Evolutionary conservation across 768 basidiomycete species (phyloP).

Genomic region (Boletus bicolor): DNA sequence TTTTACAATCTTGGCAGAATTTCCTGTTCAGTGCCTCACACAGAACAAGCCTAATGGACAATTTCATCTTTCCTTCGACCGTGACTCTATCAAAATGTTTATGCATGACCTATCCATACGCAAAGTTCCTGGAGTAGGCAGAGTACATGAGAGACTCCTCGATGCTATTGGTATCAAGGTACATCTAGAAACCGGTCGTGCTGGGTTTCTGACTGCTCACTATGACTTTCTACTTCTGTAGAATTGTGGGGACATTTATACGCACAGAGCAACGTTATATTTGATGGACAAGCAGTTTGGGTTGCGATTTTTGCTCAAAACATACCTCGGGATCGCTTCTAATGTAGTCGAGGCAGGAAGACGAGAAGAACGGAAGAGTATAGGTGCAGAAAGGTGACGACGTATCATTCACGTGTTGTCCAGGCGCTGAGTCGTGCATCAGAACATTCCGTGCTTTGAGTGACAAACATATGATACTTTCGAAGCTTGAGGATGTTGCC

Average conservation of each 20-base stretch:
- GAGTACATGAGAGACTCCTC: slow-evolving; percentile 84
- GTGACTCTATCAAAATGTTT: slow-evolving; percentile 63
- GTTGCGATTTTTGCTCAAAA: slow-evolving; percentile 67
- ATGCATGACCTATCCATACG: slow-evolving; percentile 82
- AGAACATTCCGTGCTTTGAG: slow-evolving; percentile 77
- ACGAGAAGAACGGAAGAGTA: slow-evolving; percentile 85
- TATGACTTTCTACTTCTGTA: slow-evolving; percentile 25
- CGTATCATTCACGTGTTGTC: neutral
- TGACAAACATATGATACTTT: slow-evolving; percentile 63
- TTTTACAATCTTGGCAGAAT: neutral
- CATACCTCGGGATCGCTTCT: slow-evolving; percentile 82
- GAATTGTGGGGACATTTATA: slow-evolving; percentile 90
- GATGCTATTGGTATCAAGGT: slow-evolving; percentile 86
- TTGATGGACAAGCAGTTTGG: slow-evolving; percentile 90
- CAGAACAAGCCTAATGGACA: slow-evolving; percentile 96
- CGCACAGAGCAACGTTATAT: slow-evolving; percentile 65
- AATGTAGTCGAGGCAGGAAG: slow-evolving; percentile 74
- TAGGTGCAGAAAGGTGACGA: slow-evolving; percentile 80
- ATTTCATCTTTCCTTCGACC: slow-evolving; percentile 68
- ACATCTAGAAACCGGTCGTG: neutral
- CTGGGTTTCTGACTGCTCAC: neutral
- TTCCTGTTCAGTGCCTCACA: neutral
- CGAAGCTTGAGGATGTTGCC: slow-evolving; percentile 78
- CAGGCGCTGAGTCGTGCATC: neutral
- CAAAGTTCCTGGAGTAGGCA: slow-evolving; percentile 85